phyloP scores from a whole-genome alignment of 345 rosid genomes.

The Stellera chamaejasme region DNA sequence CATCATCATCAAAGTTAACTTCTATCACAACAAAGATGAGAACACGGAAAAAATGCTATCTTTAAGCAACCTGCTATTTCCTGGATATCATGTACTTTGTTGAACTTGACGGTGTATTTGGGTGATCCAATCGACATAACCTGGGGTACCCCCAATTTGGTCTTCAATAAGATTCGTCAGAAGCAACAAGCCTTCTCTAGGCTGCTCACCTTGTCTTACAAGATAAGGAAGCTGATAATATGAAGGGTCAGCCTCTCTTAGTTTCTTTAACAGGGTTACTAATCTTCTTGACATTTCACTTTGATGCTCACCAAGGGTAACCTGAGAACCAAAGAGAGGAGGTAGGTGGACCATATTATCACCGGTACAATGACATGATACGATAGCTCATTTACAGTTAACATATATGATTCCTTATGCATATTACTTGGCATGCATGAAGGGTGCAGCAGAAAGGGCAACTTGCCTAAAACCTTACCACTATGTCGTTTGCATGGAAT shows the following conservation, averaged over 20 bases:
- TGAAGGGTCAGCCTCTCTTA: conserved; percentile 66
- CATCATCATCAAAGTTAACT: no score
- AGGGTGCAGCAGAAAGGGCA: no score
- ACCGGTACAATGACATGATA: not conserved
- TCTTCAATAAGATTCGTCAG: conserved; percentile 81
- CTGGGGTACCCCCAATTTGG: conserved; percentile 58
- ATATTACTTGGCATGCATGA: no score
- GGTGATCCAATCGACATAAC: conserved; percentile 78
- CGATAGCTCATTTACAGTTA: conserved; percentile 4
- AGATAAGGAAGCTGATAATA: conserved; percentile 66
- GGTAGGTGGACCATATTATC: not conserved
- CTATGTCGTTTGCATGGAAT: no score
- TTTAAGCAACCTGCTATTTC: conserved; percentile 16
- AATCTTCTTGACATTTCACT: conserved; percentile 87
- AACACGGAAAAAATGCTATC: no score
- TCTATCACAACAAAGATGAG: no score
- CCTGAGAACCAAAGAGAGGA: conserved; percentile 35
- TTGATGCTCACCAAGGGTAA: conserved; percentile 44
- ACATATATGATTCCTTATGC: not conserved
- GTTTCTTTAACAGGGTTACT: conserved; percentile 46
- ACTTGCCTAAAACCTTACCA: not conserved
- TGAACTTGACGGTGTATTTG: conserved; percentile 90
- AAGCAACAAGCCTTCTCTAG: conserved; percentile 83
- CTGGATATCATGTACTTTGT: conserved; percentile 50
- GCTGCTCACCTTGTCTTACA: conserved; percentile 98